phyloP scores from a whole-genome alignment of 441 rosid genomes.

The Bruguiera hainesii region DNA sequence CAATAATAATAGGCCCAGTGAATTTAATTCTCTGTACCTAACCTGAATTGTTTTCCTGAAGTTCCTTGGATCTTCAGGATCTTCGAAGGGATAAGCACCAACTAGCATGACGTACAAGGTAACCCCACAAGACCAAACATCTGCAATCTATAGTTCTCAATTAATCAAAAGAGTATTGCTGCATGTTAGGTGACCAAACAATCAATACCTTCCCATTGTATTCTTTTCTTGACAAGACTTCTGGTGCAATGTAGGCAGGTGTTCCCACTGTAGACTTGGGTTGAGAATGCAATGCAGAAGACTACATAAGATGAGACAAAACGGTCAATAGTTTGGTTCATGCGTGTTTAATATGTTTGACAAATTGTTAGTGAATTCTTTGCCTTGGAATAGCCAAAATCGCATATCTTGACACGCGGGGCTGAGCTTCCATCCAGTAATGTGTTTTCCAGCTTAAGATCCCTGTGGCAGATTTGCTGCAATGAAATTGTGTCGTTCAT shows the following conservation, averaged over 20 bases:
- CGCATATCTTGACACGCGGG: slow-evolving; percentile 81
- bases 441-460: slow-evolving; percentile 89
- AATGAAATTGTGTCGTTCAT: slow-evolving; percentile 1
- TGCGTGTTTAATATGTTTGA: background rate
- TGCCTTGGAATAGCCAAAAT: slow-evolving; percentile 87
- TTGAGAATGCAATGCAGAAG: slow-evolving; percentile 66
- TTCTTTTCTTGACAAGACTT: slow-evolving; percentile 52
- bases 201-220: slow-evolving; percentile 59
- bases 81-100: slow-evolving; percentile 82
- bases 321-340: background rate
- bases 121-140: slow-evolving; percentile 88
- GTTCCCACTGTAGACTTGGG: slow-evolving; percentile 77
- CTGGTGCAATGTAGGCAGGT: slow-evolving; percentile 74
- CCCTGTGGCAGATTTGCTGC: slow-evolving; percentile 87
- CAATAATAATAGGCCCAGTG: background rate
- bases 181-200: slow-evolving; percentile 23
- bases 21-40: slow-evolving; percentile 8
- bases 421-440: slow-evolving; percentile 67
- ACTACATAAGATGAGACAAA: slow-evolving; percentile 30
- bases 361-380: slow-evolving; percentile 1
- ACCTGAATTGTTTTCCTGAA: slow-evolving; percentile 55
- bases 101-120: slow-evolving; percentile 74
- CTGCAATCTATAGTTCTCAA: slow-evolving; percentile 45
- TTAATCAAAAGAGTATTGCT: background rate
- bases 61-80: slow-evolving; percentile 62